phyloP scores from a whole-genome alignment of 2,329 filamentous ascomycete species.

The Dactylellina haptotyla region DNA sequence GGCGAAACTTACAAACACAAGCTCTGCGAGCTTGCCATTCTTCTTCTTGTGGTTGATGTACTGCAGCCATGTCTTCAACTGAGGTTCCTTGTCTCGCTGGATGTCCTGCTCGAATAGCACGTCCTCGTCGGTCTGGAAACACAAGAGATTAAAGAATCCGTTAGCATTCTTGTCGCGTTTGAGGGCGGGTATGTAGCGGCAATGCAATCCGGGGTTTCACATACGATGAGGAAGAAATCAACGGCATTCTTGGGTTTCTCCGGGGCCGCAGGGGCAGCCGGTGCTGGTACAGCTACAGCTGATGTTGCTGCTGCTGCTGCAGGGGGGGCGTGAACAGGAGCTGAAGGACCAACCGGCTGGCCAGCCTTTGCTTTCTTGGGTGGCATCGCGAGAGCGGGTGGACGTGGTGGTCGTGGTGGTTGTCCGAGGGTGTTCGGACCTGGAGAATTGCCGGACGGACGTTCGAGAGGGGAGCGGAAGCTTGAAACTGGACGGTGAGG shows the following conservation, averaged over 20 bases:
- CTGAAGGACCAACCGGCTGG: constrained; percentile 12
- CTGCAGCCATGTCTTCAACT: constrained; percentile 91
- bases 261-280: neutral
- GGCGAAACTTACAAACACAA: constrained; percentile 71
- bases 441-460: neutral
- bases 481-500: constrained; percentile 29
- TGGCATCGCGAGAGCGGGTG: constrained; percentile 25
- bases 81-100: constrained; percentile 78
- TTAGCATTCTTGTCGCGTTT: constrained; percentile 48
- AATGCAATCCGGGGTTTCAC: constrained; percentile 7
- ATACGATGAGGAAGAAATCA: constrained; percentile 48
- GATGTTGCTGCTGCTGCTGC: neutral
- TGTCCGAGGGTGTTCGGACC: neutral
- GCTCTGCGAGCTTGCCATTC: constrained; percentile 84
- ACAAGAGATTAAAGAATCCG: constrained; percentile 17
- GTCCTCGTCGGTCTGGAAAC: constrained; percentile 79
- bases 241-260: constrained; percentile 22
- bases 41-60: constrained; percentile 92
- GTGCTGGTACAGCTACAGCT: neutral
- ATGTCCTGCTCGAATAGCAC: constrained; percentile 97
- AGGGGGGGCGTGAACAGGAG: neutral
- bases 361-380: constrained; percentile 43
- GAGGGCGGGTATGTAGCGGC: neutral
- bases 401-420: constrained; percentile 8
- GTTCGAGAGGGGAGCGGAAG: neutral